phyloP scores from a whole-genome alignment of 768 basidiomycete genomes.

The Phylloporus sp. region DNA sequence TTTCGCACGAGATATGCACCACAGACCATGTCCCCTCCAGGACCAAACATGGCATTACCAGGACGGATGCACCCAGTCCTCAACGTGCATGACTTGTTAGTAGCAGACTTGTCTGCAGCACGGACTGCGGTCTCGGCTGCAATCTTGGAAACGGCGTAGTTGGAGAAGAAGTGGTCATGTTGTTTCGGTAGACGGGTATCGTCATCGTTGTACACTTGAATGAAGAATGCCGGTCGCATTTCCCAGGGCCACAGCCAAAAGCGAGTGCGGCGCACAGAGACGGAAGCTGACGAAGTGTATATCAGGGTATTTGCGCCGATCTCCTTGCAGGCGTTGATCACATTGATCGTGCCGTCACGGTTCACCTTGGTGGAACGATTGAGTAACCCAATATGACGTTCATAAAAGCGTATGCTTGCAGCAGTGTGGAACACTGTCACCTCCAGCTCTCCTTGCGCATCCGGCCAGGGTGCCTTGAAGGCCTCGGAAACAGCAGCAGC shows the following conservation, averaged over 20 bases:
- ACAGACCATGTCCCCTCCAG: slow-evolving; percentile 66
- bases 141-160: slow-evolving; percentile 66
- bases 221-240: slow-evolving; percentile 46
- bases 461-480: slow-evolving; percentile 62
- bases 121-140: slow-evolving; percentile 50
- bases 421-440: slow-evolving; percentile 74
- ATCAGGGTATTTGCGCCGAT: slow-evolving; percentile 55
- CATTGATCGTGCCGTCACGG: slow-evolving; percentile 60
- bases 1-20: slow-evolving; percentile 58
- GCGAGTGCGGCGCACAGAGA: slow-evolving; percentile 51
- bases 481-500: slow-evolving; percentile 49
- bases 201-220: slow-evolving; percentile 63
- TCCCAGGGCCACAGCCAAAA: slow-evolving; percentile 79
- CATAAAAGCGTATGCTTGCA: slow-evolving; percentile 75
- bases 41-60: slow-evolving; percentile 72
- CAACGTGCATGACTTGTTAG: slow-evolving; percentile 32
- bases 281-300: slow-evolving; percentile 71
- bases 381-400: slow-evolving; percentile 49
- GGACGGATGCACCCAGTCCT: slow-evolving; percentile 75
- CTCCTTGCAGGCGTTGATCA: slow-evolving; percentile 52
- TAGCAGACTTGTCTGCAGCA: slow-evolving; percentile 35
- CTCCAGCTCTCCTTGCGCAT: slow-evolving; percentile 22
- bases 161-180: slow-evolving; percentile 68
- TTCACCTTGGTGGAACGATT: slow-evolving; percentile 58
- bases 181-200: slow-evolving; percentile 45